Base-by-base conservation (phyloP, 129 eudicot genomes). In the Apium graveolens region DNA sequence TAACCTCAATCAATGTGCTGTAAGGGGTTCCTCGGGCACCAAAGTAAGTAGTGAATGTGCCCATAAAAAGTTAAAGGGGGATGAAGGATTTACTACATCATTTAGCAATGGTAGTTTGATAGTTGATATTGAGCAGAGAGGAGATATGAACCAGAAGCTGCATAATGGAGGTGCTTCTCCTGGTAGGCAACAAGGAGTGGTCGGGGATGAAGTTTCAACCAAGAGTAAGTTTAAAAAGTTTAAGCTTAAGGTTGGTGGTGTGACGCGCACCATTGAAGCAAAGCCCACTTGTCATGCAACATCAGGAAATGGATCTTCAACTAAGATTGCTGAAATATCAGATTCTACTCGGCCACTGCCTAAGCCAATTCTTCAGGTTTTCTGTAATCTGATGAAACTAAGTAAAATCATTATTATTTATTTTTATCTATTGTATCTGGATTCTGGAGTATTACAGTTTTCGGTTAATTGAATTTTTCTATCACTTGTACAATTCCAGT, bases 171-270 rank as follows among this genome's bases (percentile, higher is more conserved):
- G 82, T 44, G 76, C 20, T 60, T 53, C 76, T 43, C 76, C 53
- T 41, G 43, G n/a, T 9, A 43, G 35, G 9, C 34, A 71, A 12
- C 13, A 49, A 17, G 57, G n/a, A 18, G 1, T 49, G n/a, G 57
- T 62, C 34, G 70, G 76, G 10, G 14, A 49, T 66, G 77, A 63
- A 62, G 90, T 82, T 76, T 87, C 84, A 84, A 86, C 77, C 83
- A 88, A 89, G 44, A 86, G 71, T 79, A 91, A 84, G 82, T 79
- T 84, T 13, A 90, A 88, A 66, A 95, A 88, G 76, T 87, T 94
- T 66, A 94, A 88, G 85, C 87, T 95, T 72, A 95, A 95, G 86
- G 92, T 94, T 66, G 96, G 96, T 69, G 97, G 97, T 70, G 88
- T 88, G 37, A 91, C 93, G 6, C 84, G 90, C 24, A 91, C 96